A percentile compares a stretch with the other conserved stretches of the same genome.
Evolutionary conservation across 768 basidiomycete genomes (phyloP).

Genomic region (Trametes coccinea): DNA sequence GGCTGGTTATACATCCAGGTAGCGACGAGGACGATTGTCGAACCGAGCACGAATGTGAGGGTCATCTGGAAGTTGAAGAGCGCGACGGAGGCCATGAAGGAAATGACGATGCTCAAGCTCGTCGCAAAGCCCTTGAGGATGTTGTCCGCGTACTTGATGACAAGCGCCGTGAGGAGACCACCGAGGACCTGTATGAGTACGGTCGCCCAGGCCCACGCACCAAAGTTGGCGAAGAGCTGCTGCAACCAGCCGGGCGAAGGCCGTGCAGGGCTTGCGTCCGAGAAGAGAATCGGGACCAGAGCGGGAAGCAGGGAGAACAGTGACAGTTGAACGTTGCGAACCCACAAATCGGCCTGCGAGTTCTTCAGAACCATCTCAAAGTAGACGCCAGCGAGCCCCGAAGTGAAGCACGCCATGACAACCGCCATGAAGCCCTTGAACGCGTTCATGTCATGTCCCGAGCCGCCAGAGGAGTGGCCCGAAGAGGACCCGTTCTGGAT

Average conservation of each 20-base stretch:
- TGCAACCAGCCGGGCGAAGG: conserved; percentile 28
- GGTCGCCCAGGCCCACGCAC: conserved; percentile 89
- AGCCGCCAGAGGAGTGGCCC: not conserved
- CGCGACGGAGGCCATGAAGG: conserved; percentile 88
- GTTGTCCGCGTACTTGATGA: conserved; percentile 94
- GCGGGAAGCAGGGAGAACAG: conserved; percentile 93
- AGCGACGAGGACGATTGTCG: conserved; percentile 78
- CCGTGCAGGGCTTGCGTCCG: conserved; percentile 36
- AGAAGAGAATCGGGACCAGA: conserved; percentile 73
- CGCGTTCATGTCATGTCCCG: conserved; percentile 74
- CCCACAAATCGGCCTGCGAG: conserved; percentile 88
- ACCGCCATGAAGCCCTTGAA: conserved; percentile 90
- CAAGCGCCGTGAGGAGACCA: conserved; percentile 89
- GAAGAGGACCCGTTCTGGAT: conserved; percentile 58
- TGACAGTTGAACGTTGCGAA: conserved; percentile 94
- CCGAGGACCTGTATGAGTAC: conserved; percentile 87
- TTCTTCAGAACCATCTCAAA: conserved; percentile 98
- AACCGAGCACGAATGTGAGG: conserved; percentile 81
- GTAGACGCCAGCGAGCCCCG: conserved; percentile 95
- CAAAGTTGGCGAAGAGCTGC: conserved; percentile 80
- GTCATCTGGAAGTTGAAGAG: conserved; percentile 91
- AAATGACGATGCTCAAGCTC: conserved; percentile 89
- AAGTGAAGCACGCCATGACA: conserved; percentile 88
- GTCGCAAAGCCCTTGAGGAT: conserved; percentile 95
- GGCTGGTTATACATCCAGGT: conserved; percentile 96